Conservation (phyloP, 2,329 filamentous ascomycete species). For the Arthroderma sp. region DNA sequence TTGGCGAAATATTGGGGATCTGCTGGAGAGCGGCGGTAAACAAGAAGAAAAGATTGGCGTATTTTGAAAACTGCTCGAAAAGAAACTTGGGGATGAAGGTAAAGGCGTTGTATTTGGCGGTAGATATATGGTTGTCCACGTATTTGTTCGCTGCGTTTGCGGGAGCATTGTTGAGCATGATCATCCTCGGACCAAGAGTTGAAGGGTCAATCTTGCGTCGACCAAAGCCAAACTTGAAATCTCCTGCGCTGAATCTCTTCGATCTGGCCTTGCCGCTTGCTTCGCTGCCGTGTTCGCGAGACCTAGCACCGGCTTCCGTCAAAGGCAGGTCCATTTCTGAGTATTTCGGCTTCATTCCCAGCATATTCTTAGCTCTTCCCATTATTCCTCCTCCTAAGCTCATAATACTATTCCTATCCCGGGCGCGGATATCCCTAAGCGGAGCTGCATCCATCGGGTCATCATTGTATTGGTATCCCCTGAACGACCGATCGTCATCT, state of each 20-base stretch:
- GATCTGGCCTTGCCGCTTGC: slow-evolving; percentile 28
- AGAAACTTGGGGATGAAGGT: slow-evolving; percentile 96
- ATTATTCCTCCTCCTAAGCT: slow-evolving; percentile 75
- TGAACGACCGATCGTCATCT: slow-evolving; percentile 58
- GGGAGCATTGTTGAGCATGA: slow-evolving; percentile 90
- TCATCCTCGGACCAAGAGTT: slow-evolving; percentile 79
- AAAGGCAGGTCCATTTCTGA: slow-evolving; percentile 97
- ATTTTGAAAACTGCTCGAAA: slow-evolving; percentile 97
- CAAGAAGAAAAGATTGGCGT: slow-evolving; percentile 98
- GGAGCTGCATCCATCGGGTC: slow-evolving; percentile 26
- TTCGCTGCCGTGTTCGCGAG: slow-evolving; percentile 32
- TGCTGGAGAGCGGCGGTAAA: slow-evolving; percentile 92
- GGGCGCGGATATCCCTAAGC: slow-evolving; percentile 38
- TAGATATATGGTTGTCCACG: slow-evolving; percentile 92
- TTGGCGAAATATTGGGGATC: slow-evolving; percentile 87
- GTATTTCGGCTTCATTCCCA: slow-evolving; percentile 76
- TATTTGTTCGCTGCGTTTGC: slow-evolving; percentile 84
- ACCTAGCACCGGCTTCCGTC: slow-evolving; percentile 56
- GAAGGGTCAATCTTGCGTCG: slow-evolving; percentile 75
- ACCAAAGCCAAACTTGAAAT: slow-evolving; percentile 88
- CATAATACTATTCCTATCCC: slow-evolving; percentile 78
- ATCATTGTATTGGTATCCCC: slow-evolving; percentile 58
- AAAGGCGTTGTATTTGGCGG: slow-evolving; percentile 87
- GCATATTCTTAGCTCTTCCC: slow-evolving; percentile 74
- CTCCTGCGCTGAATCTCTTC: slow-evolving; percentile 54